Base-by-base conservation (phyloP, 192 early-diverging fungal species). In the Coemansia sp. region DNA sequence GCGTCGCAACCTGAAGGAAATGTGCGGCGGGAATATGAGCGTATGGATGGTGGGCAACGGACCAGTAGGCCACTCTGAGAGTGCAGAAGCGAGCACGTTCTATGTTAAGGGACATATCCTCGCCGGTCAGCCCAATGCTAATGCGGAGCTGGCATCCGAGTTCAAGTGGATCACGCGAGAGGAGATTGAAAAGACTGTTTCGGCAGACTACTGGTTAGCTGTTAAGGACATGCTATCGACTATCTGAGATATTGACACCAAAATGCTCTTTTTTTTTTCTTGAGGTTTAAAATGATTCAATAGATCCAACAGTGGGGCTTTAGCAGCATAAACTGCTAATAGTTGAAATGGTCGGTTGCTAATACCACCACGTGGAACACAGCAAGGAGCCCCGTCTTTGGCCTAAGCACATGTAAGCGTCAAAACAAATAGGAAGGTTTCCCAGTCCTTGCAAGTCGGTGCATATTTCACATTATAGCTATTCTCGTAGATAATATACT, bases 41-140 rank as follows among this genome's bases (percentile, higher is more conserved):
- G 82, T 88, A 16, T 96, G 93, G 93, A 85, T 91, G 47, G 94
- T 96, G 10, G 93, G 93, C n/a, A 75, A 84, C 58, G 87, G 88
- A 18, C 94, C 94, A 3, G 85, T 94, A 42, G 91, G 91, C 8
- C 88, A 92, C 66, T 81, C 86, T 63, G 74, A 80, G 57, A 36
- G 65, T 4, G 69, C 59, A 16, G 76, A 70, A n/a, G 45, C 74
- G 35, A 84, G 79, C 85, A 83, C 88, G 7, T 96, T 96, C 77
- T 94, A 89, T 68, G 88, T 96, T 88, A 94, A 94, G 79, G 87
- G 87, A 0, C 88, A 92, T 47, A 91, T 93, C 45, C 79, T 93
- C 16, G 77, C 87, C 6, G 94, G 94, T 5, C 88, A 93, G 73
- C 89, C 85, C 16, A 48, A 21, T 3, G 38, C 75, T 7, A 26